Conservation (phyloP, 495 filamentous ascomycete genomes). For the Chaetomium fimeti region DNA sequence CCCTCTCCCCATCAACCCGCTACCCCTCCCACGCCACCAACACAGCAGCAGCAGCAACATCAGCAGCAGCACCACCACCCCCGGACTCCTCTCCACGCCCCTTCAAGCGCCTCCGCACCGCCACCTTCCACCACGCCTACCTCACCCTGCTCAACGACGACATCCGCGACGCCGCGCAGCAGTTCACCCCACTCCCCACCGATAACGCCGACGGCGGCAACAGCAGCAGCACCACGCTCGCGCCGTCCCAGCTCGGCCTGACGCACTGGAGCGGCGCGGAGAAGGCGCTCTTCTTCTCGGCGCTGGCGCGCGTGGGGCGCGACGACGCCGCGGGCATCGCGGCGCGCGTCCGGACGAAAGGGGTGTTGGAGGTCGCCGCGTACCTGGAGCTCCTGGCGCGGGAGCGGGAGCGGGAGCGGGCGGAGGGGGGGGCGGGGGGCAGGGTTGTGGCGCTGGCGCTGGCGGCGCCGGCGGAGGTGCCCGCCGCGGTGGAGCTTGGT, state of each 20-base stretch:
- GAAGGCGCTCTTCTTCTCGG: slow-evolving; percentile 66
- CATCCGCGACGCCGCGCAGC: slow-evolving; percentile 44
- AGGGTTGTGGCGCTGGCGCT: slow-evolving; percentile 44
- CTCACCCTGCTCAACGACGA: slow-evolving; percentile 58
- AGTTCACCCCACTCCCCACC: slow-evolving; percentile 22
- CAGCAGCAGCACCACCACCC: not conserved
- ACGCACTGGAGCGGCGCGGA: slow-evolving; percentile 68
- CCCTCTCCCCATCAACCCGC: slow-evolving; percentile 11
- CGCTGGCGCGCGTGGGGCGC: slow-evolving; percentile 60
- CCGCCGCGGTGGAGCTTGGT: slow-evolving; percentile 72
- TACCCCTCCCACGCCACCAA: not conserved
- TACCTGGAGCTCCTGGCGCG: slow-evolving; percentile 58
- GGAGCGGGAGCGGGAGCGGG: too few species aligned
- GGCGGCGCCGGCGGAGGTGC: slow-evolving; percentile 49
- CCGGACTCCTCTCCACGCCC: slow-evolving; percentile 22
- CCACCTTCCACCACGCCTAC: slow-evolving; percentile 55
- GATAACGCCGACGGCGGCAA: slow-evolving; percentile 19
- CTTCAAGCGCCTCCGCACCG: slow-evolving; percentile 34
- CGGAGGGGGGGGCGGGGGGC: too few species aligned
- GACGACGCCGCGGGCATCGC: slow-evolving; percentile 62
- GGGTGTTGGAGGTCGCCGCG: slow-evolving; percentile 66
- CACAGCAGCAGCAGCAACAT: not conserved
- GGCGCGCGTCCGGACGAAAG: slow-evolving; percentile 65
- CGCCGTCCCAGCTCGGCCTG: slow-evolving; percentile 60
- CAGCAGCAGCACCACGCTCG: slow-evolving; percentile 18